Evolutionary conservation across 177 flowering plant genomes (phyloP).

Genomic region (Telopea speciosissima): DNA sequence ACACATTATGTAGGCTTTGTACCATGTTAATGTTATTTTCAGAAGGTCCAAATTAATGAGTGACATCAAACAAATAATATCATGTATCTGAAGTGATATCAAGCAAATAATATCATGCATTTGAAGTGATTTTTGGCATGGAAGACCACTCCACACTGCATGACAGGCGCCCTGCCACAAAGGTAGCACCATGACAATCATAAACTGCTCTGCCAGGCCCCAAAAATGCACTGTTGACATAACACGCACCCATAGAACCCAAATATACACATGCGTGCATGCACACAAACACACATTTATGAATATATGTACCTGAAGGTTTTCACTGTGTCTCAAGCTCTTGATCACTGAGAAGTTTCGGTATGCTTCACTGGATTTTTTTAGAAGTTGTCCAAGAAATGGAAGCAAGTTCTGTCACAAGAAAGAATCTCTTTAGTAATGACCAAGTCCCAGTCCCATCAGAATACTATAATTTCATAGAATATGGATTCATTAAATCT

Average conservation of each 20-base stretch:
- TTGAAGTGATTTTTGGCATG: background rate
- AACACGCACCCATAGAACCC: background rate
- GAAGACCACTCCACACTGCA: background rate
- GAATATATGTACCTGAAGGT: slow-evolving; percentile 69
- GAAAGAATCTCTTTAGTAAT: background rate
- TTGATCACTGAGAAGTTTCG: slow-evolving; percentile 82
- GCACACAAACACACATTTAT: background rate
- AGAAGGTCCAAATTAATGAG: background rate
- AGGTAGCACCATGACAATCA: background rate
- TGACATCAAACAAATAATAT: background rate
- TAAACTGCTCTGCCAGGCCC: background rate
- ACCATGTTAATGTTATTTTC: background rate
- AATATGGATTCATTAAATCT: background rate
- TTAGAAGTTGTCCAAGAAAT: slow-evolving; percentile 87
- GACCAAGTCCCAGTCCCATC: background rate
- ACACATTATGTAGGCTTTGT: background rate
- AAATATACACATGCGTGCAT: background rate
- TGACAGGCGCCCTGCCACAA: background rate
- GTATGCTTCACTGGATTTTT: slow-evolving; percentile 84
- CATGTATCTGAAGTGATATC: too few relatives aligned
- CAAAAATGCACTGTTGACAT: background rate
- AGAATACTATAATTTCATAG: background rate
- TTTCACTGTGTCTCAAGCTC: slow-evolving; percentile 85
- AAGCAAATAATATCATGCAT: background rate
- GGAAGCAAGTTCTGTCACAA: slow-evolving; percentile 81